Conservation (phyloP, 805 yeast genomes). For the Saccharomycopsis fibuligera region DNA sequence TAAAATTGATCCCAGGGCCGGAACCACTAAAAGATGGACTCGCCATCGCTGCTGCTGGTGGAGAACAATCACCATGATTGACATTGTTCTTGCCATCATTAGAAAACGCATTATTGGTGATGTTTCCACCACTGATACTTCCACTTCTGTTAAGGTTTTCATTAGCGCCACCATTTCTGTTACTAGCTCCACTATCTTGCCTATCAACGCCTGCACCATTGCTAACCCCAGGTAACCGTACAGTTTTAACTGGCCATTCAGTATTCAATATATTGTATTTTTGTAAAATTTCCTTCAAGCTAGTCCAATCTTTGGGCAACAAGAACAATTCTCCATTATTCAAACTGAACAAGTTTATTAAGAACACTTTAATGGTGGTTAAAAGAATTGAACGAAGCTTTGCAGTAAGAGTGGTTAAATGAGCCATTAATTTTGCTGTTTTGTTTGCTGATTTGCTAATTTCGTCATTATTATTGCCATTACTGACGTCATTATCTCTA, state of each 20-base stretch:
- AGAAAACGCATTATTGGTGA: too few species aligned
- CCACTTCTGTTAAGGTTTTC: too few species aligned
- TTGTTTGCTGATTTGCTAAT: too few species aligned
- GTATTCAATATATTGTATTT: slow-evolving; percentile 19
- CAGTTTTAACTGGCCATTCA: not conserved
- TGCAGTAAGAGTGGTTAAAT: not conserved
- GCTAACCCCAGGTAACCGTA: not conserved
- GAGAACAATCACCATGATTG: too few species aligned
- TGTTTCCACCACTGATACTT: too few species aligned
- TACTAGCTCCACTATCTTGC: too few species aligned
- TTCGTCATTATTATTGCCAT: not conserved
- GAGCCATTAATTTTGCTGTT: too few species aligned
- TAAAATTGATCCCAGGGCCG: too few species aligned
- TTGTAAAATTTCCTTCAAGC: slow-evolving; percentile 11
- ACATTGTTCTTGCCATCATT: too few species aligned
- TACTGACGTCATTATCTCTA: not conserved
- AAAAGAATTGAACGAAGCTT: slow-evolving; percentile 8
- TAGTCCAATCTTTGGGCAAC: slow-evolving; percentile 18
- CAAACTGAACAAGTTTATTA: slow-evolving; percentile 17
- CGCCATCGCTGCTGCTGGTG: too few species aligned
- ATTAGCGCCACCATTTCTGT: too few species aligned
- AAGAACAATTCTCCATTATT: slow-evolving; percentile 20
- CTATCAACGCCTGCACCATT: not conserved
- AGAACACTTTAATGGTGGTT: slow-evolving; percentile 10
- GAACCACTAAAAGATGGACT: not conserved